Evolutionary conservation across 23 red algal species (phyloP), one percentile per base, ranked within the genome.

Genomic region (Pyropia haitanensis): DNA sequence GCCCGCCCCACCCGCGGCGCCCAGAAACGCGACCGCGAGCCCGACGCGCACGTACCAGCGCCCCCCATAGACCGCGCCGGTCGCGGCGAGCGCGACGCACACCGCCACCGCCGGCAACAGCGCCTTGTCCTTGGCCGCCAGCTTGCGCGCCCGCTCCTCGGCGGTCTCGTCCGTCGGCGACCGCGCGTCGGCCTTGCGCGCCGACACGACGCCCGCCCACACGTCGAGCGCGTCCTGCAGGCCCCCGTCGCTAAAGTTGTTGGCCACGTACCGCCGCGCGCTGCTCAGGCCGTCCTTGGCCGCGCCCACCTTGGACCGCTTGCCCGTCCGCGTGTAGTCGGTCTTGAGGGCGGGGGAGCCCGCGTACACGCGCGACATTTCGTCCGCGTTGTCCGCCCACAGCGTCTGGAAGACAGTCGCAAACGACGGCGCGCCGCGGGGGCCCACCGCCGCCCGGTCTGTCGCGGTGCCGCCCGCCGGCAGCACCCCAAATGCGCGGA

Each of bases 361-460:
- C 1, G 90, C 81, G 51, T 95, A 95, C 5, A 83, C 76, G 59
- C 49, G 50, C 19, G 90, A 85, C 60, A 95, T 63, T 2, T 81
- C 90, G 57, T 95, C 67, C 3, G 90, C 90, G 64, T 95, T 65
- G 65, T 95, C 90, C 33, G 90, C 90, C 90, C 90, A 95, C 24
- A 77, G 71, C 27, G 71, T 72, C 27, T 88, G 77, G 50, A 95
- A 87, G 16, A 53, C 57, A 29, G 70, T 68, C 48, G 79, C 75
- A 67, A 88, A 95, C 20, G 53, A 58, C 4, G 39, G 39, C 0
- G 39, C 39, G 13, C 39, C 39, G 39, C 39, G 39, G 39, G 39
- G 39, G 39, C 39, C 39, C 39, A 46, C 8, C 53, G 55, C 63
- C 14, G 31, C 16, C 61, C 79, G 80, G 27, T 81, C 80, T 21